Conservation (phyloP, 2,329 filamentous ascomycete species). For the Mollisia scopiformis region DNA sequence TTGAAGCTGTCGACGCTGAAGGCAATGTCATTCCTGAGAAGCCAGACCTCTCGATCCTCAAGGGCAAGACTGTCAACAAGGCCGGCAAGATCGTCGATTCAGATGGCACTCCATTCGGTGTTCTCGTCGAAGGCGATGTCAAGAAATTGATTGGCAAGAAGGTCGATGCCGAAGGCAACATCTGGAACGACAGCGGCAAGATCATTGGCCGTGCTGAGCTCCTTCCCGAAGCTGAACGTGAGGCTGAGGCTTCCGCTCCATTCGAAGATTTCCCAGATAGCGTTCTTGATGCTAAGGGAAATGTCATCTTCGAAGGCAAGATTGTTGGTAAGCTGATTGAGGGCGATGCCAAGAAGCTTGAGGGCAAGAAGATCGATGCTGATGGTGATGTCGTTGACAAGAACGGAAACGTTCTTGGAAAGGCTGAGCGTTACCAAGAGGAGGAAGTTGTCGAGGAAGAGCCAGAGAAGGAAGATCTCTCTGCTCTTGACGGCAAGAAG, state of each 20-base stretch:
- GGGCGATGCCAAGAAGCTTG: conserved; percentile 64
- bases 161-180: conserved; percentile 67
- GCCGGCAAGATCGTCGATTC: conserved; percentile 57
- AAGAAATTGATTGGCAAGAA: conserved; percentile 67
- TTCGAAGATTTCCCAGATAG: conserved; percentile 62
- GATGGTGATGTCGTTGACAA: conserved; percentile 83
- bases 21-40: conserved; percentile 2
- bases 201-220: conserved; percentile 69
- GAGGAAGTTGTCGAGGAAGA: conserved; percentile 35
- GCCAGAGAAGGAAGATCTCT: conserved; percentile 44
- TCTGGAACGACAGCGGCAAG: conserved; percentile 73
- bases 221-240: conserved; percentile 57
- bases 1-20: conserved; percentile 5
- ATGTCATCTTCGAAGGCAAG: conserved; percentile 53
- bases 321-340: conserved; percentile 62
- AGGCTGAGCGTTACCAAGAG: conserved; percentile 37
- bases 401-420: conserved; percentile 60
- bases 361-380: conserved; percentile 73
- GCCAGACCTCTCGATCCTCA: conserved; percentile 42
- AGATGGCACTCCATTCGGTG: conserved; percentile 56
- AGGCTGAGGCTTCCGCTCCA: conserved; percentile 49
- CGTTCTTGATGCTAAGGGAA: conserved; percentile 54
- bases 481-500: conserved; percentile 53
- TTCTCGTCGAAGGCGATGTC: conserved; percentile 64
- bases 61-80: conserved; percentile 59